Evolutionary conservation across 2,329 filamentous ascomycete species (phyloP), one percentile per base, ranked within the genome.

Genomic region (Botryotinia calthae): DNA sequence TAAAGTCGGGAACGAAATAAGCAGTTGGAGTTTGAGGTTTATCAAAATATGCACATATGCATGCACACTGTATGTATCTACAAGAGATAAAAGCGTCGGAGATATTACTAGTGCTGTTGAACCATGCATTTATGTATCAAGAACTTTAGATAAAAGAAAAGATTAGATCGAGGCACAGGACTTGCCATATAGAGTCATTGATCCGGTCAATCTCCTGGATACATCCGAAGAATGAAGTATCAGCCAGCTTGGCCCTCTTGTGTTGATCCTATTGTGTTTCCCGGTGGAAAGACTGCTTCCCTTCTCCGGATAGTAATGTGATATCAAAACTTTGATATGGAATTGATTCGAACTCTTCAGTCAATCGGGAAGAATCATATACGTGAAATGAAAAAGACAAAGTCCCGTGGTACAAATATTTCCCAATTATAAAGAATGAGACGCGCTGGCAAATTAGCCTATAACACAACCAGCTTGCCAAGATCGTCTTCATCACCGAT

Each of bases 261-360:
- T 56, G n/a, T 25, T 18, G n/a, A 68, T 68, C 37, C 40, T 22
- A 42, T 22, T 37, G 22, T 44, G 28, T 67, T n/a, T 20, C 34
- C 46, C 16, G 25, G 28, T 56, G 65, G 34, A 56, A 67, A 56
- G 48, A 67, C 65, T 67, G n/a, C 48, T 42, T 67, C n/a, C 25
- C 48, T 42, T 37, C 51, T 66, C 46, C 37, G 10, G 4, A 16
- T 25, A 42, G 31, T n/a, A 25, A 68, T 18, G 56, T 56, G 18
- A 28, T 56, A 68, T 58, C 65, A 56, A 56, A 31, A 56, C 48
- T 68, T 68, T 40, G 34, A 68, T 68, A 42, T 56, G 31, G 7
- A 22, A 31, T 14, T 56, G 25, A 42, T 25, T 2, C 20, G 10
- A 42, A 56, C 22, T 8, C 48, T 58, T 31, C 37, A 22, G 14